These are phyloP conservation scores for Phytophthora syringae DNA, from an alignment of 352 stramenopile genomes.

Conservation along the genomic window DNA sequence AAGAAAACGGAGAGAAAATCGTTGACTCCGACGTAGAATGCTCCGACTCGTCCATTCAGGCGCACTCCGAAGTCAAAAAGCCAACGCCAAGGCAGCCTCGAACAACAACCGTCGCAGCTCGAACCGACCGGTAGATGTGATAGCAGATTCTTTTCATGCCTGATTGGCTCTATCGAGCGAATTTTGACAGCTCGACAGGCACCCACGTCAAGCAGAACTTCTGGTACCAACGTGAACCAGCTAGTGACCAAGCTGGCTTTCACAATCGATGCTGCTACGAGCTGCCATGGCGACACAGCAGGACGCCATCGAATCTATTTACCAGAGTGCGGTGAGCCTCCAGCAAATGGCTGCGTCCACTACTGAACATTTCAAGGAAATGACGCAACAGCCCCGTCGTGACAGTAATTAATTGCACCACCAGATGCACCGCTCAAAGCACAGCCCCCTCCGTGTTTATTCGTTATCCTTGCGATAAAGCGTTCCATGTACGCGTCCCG, in stretches of 20 bases:
- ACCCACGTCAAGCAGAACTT: not conserved
- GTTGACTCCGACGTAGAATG: not conserved
- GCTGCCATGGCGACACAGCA: not conserved
- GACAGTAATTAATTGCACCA: not conserved
- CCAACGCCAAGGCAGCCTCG: not conserved
- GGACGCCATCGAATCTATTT: not conserved
- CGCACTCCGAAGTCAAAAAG: not conserved
- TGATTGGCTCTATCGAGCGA: slow-evolving; percentile 5
- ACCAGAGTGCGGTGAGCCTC: not conserved
- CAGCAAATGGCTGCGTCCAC: not conserved
- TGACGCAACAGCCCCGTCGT: not conserved
- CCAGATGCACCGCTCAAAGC: no score
- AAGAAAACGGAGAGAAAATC: not conserved
- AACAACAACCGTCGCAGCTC: not conserved
- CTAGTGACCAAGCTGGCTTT: not conserved
- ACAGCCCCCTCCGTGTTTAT: slow-evolving; percentile 1
- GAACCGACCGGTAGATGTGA: slow-evolving; percentile 5
- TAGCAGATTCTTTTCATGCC: slow-evolving; percentile 5
- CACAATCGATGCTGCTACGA: not conserved
- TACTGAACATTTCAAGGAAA: not conserved
- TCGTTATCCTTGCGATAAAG: slow-evolving; percentile 14
- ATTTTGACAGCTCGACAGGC: slow-evolving; percentile 1
- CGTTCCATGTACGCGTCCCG: slow-evolving; percentile 12
- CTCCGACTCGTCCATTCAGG: slow-evolving; percentile 4
- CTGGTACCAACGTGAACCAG: not conserved